Evolutionary conservation across 2,329 filamentous ascomycete genomes (phyloP), one percentile per base, ranked within the genome.

Genomic region (Remersonia thermophila): DNA sequence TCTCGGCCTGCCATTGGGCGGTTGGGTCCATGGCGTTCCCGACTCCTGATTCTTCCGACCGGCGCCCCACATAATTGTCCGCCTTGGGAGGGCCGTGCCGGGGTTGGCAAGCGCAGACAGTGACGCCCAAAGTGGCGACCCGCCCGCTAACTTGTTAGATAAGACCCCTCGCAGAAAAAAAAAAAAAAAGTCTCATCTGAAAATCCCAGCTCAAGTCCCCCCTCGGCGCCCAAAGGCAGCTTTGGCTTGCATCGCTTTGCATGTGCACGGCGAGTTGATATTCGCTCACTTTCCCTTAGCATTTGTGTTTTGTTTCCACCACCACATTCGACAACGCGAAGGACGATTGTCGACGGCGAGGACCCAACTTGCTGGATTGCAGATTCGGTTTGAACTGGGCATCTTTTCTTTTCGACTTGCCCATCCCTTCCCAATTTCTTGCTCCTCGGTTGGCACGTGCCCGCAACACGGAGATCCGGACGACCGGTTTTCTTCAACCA

Each of bases 91-190:
- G 42, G 13, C 1, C 29, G 25, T 13, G 27, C 20, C 39, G 34
- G 38, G 40, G 30, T 25, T 9, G 23, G 28, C 14, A n/a, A 10
- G 9, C 34, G 23, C 39, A 35, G n/a, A 30, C 41, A 36, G 23
- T 38, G 30, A 32, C 40, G 38, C 38, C 31, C 20, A 23, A 9
- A 5, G 20, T 23, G 5, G 20, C 20, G 5, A 23, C 28, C 14
- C 13, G 15, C n/a, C 13, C 33, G 36, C 46, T 40, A n/a, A n/a
- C n/a, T n/a, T n/a, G n/a, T n/a, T n/a, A n/a, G 45, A 47, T 45
- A 45, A 45, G 40, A 47, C 36, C 44, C 43, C 40, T 41, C 34
- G 38, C 26, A 15, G 27, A 33, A 33, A 31, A 23, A 23, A 23
- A 15, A 23, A 33, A 33, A 31, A 23, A 23, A 23, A 23, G 20